Base-by-base conservation (phyloP, 305 asterid genomes). In the Euphrasia arctica region DNA sequence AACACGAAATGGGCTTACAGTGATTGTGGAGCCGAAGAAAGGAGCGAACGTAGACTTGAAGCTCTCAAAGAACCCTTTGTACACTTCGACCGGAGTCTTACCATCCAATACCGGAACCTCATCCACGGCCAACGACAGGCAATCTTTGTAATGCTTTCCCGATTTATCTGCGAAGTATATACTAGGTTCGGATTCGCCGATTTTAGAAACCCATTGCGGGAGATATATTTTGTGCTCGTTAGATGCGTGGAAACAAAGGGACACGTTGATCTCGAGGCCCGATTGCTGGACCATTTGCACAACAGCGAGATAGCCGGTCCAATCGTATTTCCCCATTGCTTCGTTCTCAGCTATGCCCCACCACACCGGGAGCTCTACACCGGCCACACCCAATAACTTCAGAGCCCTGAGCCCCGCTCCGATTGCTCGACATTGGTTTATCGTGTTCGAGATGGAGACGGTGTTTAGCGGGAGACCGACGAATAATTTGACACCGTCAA, bases 341-440 rank as follows among this genome's bases (percentile, higher is more conserved):
- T 87, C 87, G 27, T 73, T 85, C 79, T 89, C 98, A 1, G 69
- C 97, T 39, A 89, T 62, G 12, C 97, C 98, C 98, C 98, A 89
- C 95, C 95, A 91, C 12, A 91, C 36, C 0, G 96, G 95, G 54
- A 91, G 92, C 79, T 89, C 95, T 3, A 87, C 95, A 48, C 98
- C 98, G 5, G 87, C 93, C 10, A 91, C 91, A 2, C 98, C 98
- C 59, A 87, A 66, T 58, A 89, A 70, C 75, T 89, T 87, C 77
- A 91, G 68, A 4, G 98, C 98, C 75, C 83, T 85, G 3, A 91
- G 77, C 54, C 98, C 98, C 10, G 79, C 90, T 18, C 80, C 85
- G 48, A 91, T 81, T 9, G 98, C 98, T 64, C 88, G 81, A 9
- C 75, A 72, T 13, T 85, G 92, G 78, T 74, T 87, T 56, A 91